Conservation (phyloP, 108 stramenopile species). For the Stephanodiscus minutulus region DNA sequence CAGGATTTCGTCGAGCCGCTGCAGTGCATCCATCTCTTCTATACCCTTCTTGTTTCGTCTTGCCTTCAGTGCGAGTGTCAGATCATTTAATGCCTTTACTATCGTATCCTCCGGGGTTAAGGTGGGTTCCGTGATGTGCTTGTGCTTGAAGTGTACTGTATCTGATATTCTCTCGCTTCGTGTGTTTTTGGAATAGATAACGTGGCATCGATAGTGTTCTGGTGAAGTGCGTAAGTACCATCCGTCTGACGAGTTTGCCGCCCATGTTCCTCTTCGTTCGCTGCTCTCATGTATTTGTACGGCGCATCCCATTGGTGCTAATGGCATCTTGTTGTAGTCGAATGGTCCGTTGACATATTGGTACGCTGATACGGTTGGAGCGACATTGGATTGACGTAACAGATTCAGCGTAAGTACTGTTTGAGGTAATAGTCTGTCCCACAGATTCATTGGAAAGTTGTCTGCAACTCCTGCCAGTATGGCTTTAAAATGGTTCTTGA, state of each 20-base stretch:
- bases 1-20: no score
- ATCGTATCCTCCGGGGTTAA: no score
- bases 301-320: constrained; percentile 51
- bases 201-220: constrained; percentile 13
- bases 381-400: background rate
- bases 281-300: constrained; percentile 38
- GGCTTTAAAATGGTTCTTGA: constrained; percentile 50
- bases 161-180: no score
- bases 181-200: no score
- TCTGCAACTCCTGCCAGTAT: constrained; percentile 19
- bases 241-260: constrained; percentile 22
- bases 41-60: no score
- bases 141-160: no score
- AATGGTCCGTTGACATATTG: constrained; percentile 23
- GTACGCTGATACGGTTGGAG: constrained; percentile 23
- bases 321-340: constrained; percentile 56
- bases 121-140: no score
- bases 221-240: constrained; percentile 39
- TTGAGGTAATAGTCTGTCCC: constrained; percentile 38
- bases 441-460: constrained; percentile 36
- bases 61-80: no score
- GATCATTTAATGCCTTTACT: no score
- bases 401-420: constrained; percentile 2
- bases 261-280: constrained; percentile 26
- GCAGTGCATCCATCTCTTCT: no score